Evolutionary conservation across 192 early-diverging fungal species (phyloP).

Genomic region (Backusella westeae): DNA sequence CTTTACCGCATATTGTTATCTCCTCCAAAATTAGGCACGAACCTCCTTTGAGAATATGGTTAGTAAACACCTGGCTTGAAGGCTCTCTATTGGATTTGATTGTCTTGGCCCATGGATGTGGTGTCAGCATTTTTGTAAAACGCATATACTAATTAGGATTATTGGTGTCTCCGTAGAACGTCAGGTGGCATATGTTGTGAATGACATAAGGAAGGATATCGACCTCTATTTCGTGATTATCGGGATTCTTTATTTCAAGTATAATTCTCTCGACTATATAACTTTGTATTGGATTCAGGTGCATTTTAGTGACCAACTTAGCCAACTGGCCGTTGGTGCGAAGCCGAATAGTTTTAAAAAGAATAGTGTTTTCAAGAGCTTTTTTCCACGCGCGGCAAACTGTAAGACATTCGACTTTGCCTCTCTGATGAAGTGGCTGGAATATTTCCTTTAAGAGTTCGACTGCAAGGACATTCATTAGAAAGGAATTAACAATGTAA

Average conservation of each 20-base stretch:
- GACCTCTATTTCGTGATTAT: no score
- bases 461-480: no score
- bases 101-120: no score
- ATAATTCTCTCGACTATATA: neutral
- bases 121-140: no score
- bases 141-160: no score
- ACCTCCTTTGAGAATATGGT: neutral
- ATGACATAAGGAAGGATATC: no score
- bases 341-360: neutral
- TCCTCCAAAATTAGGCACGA: neutral
- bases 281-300: neutral
- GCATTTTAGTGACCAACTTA: neutral
- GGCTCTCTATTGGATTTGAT: no score
- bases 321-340: neutral
- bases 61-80: no score
- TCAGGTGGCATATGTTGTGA: no score
- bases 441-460: no score
- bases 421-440: neutral
- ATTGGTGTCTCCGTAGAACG: no score
- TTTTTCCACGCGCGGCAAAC: neutral
- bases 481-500: no score
- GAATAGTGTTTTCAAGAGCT: neutral
- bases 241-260: neutral
- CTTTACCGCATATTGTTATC: neutral
- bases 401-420: neutral